phyloP scores from a whole-genome alignment of 1,139 yeast genomes.

The Yamadazyma sp. region DNA sequence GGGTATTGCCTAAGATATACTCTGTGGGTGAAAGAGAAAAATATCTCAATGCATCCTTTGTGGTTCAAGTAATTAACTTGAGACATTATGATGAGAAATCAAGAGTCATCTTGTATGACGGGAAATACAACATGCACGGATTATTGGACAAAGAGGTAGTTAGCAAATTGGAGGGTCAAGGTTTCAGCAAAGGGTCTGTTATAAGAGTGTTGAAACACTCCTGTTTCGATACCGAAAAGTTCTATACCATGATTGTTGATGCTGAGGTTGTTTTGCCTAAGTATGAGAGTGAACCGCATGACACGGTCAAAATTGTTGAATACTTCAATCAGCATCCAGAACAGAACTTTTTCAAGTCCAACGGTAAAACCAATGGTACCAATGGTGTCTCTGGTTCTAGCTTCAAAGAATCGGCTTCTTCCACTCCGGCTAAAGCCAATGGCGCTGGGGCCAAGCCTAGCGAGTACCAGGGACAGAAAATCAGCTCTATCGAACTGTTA shows the following conservation, averaged over 20 bases:
- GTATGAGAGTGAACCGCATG: constrained; percentile 39
- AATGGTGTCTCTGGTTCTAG: constrained; percentile 3
- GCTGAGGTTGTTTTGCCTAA: constrained; percentile 46
- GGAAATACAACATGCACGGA: constrained; percentile 61
- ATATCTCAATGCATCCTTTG: constrained; percentile 31
- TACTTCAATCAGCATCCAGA: constrained; percentile 57
- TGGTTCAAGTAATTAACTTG: constrained; percentile 48
- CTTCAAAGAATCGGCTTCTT: constrained; percentile 9
- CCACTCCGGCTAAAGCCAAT: constrained; percentile 6
- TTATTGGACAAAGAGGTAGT: constrained; percentile 62
- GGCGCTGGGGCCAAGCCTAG: constrained; percentile 1
- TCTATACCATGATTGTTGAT: constrained; percentile 55
- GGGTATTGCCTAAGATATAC: constrained; percentile 28
- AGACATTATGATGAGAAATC: constrained; percentile 43
- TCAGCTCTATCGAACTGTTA: constrained; percentile 76
- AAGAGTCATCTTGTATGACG: constrained; percentile 65
- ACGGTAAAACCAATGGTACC: constrained; percentile 5
- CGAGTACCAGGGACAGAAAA: constrained; percentile 9
- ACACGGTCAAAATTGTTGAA: constrained; percentile 47
- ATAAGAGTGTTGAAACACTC: constrained; percentile 41
- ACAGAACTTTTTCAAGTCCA: constrained; percentile 36
- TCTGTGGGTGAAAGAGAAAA: constrained; percentile 24
- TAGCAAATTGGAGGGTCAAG: constrained; percentile 48
- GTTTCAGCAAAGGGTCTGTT: constrained; percentile 35
- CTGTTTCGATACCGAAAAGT: constrained; percentile 52